Percentiles rank a stretch among this genome's conserved stretches.
phyloP scores from a whole-genome alignment of 345 rosid species.

The Noccaea caerulescens region DNA sequence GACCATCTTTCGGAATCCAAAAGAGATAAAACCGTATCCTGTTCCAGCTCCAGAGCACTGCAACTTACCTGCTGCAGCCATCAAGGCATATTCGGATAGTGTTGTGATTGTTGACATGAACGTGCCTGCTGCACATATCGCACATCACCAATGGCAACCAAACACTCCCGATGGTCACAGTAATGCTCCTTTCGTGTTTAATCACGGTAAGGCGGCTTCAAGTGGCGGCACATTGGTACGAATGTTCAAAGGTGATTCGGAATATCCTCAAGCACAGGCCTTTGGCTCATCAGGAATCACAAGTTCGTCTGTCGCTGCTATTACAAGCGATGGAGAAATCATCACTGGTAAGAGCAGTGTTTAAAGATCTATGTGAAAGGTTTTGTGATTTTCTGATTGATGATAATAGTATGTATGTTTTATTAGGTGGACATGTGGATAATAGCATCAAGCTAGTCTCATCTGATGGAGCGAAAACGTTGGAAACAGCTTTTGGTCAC shows the following conservation, averaged over 20 bases:
- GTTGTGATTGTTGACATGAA: constrained; percentile 73
- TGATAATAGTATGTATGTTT: neutral
- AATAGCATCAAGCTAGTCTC: constrained; percentile 86
- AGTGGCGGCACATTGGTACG: constrained; percentile 75
- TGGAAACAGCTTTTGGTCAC: constrained; percentile 85
- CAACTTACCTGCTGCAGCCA: constrained; percentile 94
- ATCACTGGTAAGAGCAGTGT: constrained; percentile 66
- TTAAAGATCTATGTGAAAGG: constrained; percentile 15
- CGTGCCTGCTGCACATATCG: constrained; percentile 87
- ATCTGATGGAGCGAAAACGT: constrained; percentile 78
- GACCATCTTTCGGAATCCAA: constrained; percentile 95
- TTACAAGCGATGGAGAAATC: constrained; percentile 73
- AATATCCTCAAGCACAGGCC: constrained; percentile 88
- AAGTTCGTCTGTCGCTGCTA: constrained; percentile 71
- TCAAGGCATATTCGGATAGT: constrained; percentile 79
- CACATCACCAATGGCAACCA: constrained; percentile 91
- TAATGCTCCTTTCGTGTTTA: constrained; percentile 78
- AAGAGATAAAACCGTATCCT: constrained; percentile 70
- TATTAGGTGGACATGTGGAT: constrained; percentile 87
- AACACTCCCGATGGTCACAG: constrained; percentile 87
- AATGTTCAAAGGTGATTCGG: constrained; percentile 85
- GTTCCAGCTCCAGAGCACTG: constrained; percentile 81
- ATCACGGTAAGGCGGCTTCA: constrained; percentile 76
- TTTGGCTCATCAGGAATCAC: constrained; percentile 79
- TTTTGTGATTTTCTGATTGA: constrained; percentile 13